phyloP scores from a whole-genome alignment of 1,139 yeast species.

The Saccharomyces hybrid region DNA sequence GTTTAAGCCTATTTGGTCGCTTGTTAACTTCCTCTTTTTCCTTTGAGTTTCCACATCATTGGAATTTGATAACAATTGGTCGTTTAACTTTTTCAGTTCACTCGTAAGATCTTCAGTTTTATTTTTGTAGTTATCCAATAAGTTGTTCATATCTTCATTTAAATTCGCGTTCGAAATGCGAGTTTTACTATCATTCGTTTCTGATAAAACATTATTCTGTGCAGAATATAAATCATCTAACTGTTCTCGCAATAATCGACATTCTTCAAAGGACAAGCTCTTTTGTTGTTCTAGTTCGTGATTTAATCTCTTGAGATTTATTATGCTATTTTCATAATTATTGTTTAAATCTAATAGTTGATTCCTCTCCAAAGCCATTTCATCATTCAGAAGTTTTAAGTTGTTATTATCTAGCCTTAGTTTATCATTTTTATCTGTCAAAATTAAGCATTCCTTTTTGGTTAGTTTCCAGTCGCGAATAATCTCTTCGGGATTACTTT shows the following conservation, averaged over 20 bases:
- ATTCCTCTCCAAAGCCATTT: slow-evolving; percentile 33
- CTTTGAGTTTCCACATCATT: slow-evolving; percentile 5
- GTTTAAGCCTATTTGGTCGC: slow-evolving; percentile 24
- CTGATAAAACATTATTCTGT: background rate
- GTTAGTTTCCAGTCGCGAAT: slow-evolving; percentile 31
- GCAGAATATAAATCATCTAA: slow-evolving; percentile 30
- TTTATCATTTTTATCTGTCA: slow-evolving; percentile 35
- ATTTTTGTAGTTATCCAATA: slow-evolving; percentile 51
- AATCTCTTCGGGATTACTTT: slow-evolving; percentile 30
- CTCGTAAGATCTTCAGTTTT: slow-evolving; percentile 43
- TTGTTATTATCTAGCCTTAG: slow-evolving; percentile 29
- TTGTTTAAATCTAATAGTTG: slow-evolving; percentile 30
- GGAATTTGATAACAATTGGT: slow-evolving; percentile 21
- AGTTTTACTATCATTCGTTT: background rate
- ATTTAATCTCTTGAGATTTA: slow-evolving; percentile 34
- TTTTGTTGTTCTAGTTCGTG: slow-evolving; percentile 46
- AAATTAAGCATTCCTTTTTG: slow-evolving; percentile 36
- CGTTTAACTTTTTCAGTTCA: slow-evolving; percentile 31
- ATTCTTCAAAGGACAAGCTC: slow-evolving; percentile 48
- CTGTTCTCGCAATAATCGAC: slow-evolving; percentile 49
- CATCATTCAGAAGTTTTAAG: slow-evolving; percentile 28
- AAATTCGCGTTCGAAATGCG: background rate
- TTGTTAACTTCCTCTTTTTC: slow-evolving; percentile 27
- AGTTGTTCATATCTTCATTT: slow-evolving; percentile 24
- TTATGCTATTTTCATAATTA: slow-evolving; percentile 30